Conservation (phyloP, 257 asterid genomes). For the Solanum dulcamara region DNA sequence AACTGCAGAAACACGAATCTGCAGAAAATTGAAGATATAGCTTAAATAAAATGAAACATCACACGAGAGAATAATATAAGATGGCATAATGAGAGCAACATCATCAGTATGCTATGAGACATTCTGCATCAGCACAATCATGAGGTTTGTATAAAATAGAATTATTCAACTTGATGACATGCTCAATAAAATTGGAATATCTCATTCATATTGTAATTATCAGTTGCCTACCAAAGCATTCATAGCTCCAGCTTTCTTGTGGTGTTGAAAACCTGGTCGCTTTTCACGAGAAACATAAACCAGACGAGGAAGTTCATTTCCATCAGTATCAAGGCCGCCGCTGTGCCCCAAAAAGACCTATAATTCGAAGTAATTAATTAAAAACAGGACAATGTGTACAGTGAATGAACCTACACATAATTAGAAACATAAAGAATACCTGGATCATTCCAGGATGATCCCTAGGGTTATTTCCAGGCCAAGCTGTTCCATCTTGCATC, state of each 20-base stretch:
- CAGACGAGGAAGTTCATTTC: conserved; percentile 70
- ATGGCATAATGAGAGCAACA: background rate
- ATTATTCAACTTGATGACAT: background rate
- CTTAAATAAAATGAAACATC: background rate
- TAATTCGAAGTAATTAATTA: background rate
- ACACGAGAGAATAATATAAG: background rate
- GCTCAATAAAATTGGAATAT: background rate
- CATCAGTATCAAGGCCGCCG: conserved; percentile 64
- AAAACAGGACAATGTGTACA: background rate
- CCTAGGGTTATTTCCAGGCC: conserved; percentile 72
- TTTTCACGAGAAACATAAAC: conserved; percentile 82
- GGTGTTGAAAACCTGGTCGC: conserved; percentile 82
- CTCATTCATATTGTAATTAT: background rate
- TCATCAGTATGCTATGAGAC: background rate
- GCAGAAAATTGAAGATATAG: conserved; percentile 7
- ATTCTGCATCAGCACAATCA: background rate
- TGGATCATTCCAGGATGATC: conserved; percentile 79
- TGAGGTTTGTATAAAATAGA: background rate
- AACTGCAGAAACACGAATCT: conserved; percentile 70
- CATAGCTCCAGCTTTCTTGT: conserved; percentile 87
- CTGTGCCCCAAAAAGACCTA: conserved; percentile 76
- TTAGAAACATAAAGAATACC: conserved; percentile 12
- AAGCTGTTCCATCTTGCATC: conserved; percentile 73
- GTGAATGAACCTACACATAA: background rate
- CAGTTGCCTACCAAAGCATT: conserved; percentile 65